A percentile compares a stretch with the other conserved stretches of the same genome.
These are phyloP conservation scores for Trypanosoma cruzi DNA, from an alignment of 208 protist genomes.

Conservation along the genomic window DNA sequence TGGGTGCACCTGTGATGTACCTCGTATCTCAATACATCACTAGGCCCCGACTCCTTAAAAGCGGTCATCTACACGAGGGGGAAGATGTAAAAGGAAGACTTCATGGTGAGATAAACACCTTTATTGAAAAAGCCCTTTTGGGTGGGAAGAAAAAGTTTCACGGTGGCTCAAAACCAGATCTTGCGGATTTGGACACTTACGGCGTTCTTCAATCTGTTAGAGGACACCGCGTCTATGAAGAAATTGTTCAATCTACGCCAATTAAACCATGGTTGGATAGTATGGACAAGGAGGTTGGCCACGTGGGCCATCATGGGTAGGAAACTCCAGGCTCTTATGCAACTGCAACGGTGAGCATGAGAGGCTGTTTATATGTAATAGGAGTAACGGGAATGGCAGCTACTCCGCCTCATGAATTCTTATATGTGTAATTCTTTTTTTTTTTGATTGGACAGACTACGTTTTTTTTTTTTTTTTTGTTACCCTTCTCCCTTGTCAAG, in stretches of 20 bases:
- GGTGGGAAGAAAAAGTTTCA: constrained; percentile 76
- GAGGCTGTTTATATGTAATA: neutral
- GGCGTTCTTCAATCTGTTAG: constrained; percentile 88
- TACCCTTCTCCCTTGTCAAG: too few species aligned
- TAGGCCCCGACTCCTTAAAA: constrained; percentile 67
- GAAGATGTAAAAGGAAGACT: constrained; percentile 62
- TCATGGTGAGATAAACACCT: constrained; percentile 72
- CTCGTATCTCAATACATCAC: constrained; percentile 78
- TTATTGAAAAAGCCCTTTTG: constrained; percentile 58
- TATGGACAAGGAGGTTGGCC: constrained; percentile 53
- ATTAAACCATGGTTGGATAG: constrained; percentile 64
- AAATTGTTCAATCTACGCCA: constrained; percentile 63
- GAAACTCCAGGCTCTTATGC: neutral
- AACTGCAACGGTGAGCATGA: neutral
- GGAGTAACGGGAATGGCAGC: neutral
- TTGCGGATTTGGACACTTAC: constrained; percentile 89
- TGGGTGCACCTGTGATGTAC: constrained; percentile 92
- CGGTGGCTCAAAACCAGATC: constrained; percentile 81
- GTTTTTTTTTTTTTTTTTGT: too few species aligned
- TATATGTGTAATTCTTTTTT: too few species aligned
- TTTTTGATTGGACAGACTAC: too few species aligned
- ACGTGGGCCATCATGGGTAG: constrained; percentile 19
- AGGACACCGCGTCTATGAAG: constrained; percentile 83
- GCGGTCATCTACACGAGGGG: constrained; percentile 54
- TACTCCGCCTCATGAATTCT: neutral